A percentile compares a stretch with the other conserved stretches of the same genome.
phyloP scores from a whole-genome alignment of 1,284 basidiomycete species.

The Austropuccinia psidii region DNA sequence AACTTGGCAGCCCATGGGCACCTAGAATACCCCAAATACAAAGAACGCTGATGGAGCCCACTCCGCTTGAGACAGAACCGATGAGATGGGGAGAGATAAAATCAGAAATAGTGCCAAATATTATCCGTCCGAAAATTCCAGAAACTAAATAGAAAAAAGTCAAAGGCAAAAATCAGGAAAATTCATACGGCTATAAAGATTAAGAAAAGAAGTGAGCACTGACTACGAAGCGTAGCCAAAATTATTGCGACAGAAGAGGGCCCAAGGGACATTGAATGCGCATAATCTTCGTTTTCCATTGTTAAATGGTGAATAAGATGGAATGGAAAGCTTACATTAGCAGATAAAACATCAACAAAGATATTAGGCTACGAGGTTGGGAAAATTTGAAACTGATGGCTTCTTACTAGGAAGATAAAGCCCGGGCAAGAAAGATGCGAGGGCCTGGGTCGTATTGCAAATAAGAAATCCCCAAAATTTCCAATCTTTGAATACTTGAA shows the following conservation, averaged over 20 bases:
- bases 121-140: neutral
- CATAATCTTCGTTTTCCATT: neutral
- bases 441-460: conserved; percentile 21
- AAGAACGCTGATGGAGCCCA: conserved; percentile 10
- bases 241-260: neutral
- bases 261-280: neutral
- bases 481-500: neutral
- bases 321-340: too few relatives aligned
- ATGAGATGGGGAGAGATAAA: conserved; percentile 22
- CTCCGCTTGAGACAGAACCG: neutral
- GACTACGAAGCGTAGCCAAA: neutral
- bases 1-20: neutral
- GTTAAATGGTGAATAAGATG: neutral
- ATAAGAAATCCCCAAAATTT: conserved; percentile 20
- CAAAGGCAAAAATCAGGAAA: neutral
- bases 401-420: conserved; percentile 36
- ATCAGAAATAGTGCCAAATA: conserved; percentile 25
- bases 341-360: too few relatives aligned
- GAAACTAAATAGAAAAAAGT: neutral
- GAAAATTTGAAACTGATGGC: too few relatives aligned
- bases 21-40: conserved; percentile 25
- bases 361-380: neutral
- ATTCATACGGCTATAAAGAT: conserved; percentile 1
- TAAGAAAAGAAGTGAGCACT: neutral
- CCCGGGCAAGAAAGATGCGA: conserved; percentile 24